These are phyloP conservation scores for Cytidiella melzeri DNA, from an alignment of 768 basidiomycete species.

Conservation along the genomic window DNA sequence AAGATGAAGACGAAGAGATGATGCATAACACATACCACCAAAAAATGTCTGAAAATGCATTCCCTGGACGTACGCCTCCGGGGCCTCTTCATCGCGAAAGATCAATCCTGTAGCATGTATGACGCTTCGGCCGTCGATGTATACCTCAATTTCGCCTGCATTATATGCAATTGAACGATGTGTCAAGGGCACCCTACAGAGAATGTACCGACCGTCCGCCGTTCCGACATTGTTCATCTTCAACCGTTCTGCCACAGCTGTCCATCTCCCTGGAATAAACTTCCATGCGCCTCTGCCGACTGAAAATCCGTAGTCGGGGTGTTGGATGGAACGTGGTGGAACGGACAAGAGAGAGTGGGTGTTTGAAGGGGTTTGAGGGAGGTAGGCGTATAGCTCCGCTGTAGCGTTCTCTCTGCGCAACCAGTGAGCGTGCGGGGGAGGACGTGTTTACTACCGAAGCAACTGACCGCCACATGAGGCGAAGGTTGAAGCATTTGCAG, in stretches of 20 bases:
- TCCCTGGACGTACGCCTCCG: slow-evolving; percentile 49
- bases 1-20: not conserved
- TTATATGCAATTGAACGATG: not conserved
- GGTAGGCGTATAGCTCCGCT: slow-evolving; percentile 68
- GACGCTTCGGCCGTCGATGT: slow-evolving; percentile 54
- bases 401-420: slow-evolving; percentile 38
- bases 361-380: slow-evolving; percentile 48
- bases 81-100: slow-evolving; percentile 32
- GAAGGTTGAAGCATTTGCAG: slow-evolving; percentile 61
- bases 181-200: too few relatives aligned
- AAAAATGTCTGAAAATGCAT: slow-evolving; percentile 79
- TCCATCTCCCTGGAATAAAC: slow-evolving; percentile 51
- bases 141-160: slow-evolving; percentile 60
- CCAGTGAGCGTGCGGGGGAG: not conserved
- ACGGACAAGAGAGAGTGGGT: slow-evolving; percentile 35
- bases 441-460: not conserved
- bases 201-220: slow-evolving; percentile 30
- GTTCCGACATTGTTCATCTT: slow-evolving; percentile 57
- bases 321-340: slow-evolving; percentile 43
- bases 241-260: slow-evolving; percentile 56
- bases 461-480: slow-evolving; percentile 69
- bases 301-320: slow-evolving; percentile 57
- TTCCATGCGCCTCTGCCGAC: slow-evolving; percentile 61
- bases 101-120: slow-evolving; percentile 44
- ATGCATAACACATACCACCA: slow-evolving; percentile 40